These are phyloP conservation scores for Baudoinia panamericana DNA, from an alignment of 495 filamentous ascomycete genomes.

Conservation along the genomic window DNA sequence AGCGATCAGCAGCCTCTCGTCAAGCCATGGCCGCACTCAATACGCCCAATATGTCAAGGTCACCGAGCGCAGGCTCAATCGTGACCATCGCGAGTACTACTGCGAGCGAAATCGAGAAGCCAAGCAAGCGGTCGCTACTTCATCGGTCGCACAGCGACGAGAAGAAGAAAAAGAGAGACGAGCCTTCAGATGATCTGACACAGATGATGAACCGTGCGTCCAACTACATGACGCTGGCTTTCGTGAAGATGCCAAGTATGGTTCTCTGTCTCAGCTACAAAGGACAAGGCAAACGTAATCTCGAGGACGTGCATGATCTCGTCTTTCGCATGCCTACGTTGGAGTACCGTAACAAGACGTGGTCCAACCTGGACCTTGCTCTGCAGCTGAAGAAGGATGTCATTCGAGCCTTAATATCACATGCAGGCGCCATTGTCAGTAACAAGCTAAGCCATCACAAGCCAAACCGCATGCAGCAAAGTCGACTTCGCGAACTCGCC, in stretches of 20 bases:
- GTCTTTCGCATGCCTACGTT: slow-evolving; percentile 91
- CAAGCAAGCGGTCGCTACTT: slow-evolving; percentile 42
- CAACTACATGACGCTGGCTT: slow-evolving; percentile 93
- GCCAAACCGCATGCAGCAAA: slow-evolving; percentile 37
- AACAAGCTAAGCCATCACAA: slow-evolving; percentile 85
- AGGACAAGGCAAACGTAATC: slow-evolving; percentile 82
- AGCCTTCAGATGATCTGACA: slow-evolving; percentile 77
- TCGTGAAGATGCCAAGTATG: slow-evolving; percentile 87
- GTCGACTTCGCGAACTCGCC: slow-evolving; percentile 66
- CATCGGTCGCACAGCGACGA: slow-evolving; percentile 36
- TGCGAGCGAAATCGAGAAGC: slow-evolving; percentile 30
- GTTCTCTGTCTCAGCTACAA: slow-evolving; percentile 96
- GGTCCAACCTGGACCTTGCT: slow-evolving; percentile 94
- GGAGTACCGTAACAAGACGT: slow-evolving; percentile 96
- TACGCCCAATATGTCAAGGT: slow-evolving; percentile 16
- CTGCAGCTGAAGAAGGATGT: slow-evolving; percentile 85
- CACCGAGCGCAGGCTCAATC: slow-evolving; percentile 38
- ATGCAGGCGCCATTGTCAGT: slow-evolving; percentile 89
- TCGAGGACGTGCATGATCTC: slow-evolving; percentile 93
- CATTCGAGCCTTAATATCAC: slow-evolving; percentile 84
- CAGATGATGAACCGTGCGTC: slow-evolving; percentile 95
- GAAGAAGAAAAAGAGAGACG: slow-evolving; percentile 35
- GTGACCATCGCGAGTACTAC: slow-evolving; percentile 28
- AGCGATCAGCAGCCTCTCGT: slow-evolving; percentile 3
- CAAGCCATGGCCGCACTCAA: slow-evolving; percentile 11